Evolutionary conservation across 176 grass and related monocot genomes (phyloP).

Genomic region (Zea mays): Zm-B73-REFERENCE-NAM-5.0 NC_050096.1:215591501-215592000

Average conservation of each 20-base stretch:
- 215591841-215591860: background rate
- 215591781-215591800: background rate
- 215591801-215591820: background rate
- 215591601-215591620: background rate
- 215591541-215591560: background rate
- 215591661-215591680: background rate
- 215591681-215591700: background rate
- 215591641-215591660: background rate
- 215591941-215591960: too few relatives aligned
- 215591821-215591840: background rate
- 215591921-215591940: too few relatives aligned
- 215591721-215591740: background rate
- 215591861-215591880: background rate
- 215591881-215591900: background rate
- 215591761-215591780: background rate
- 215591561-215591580: background rate
- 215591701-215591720: background rate
- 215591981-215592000: too few relatives aligned
- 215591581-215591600: background rate
- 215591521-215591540: background rate
- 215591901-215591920: background rate
- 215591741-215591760: background rate
- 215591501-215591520: slow-evolving; percentile 3
- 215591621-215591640: background rate
- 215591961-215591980: too few relatives aligned